phyloP scores from a whole-genome alignment of 768 basidiomycete species.

The Mycena amicta region DNA sequence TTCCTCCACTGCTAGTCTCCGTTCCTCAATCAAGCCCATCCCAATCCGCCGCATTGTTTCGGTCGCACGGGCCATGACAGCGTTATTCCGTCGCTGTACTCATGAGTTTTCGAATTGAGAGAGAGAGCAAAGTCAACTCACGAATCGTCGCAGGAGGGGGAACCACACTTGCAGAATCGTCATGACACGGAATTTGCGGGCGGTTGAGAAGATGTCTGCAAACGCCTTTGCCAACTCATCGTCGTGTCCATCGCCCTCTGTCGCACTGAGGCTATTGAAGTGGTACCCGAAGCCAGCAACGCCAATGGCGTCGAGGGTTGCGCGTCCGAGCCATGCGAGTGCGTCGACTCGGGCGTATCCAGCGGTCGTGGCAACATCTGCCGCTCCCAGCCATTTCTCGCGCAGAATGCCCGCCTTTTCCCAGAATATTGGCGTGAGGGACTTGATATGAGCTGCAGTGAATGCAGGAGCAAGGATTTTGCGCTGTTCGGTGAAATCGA shows the following conservation, averaged over 20 bases:
- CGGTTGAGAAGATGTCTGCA: conserved; percentile 52
- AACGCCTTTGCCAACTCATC: conserved; percentile 62
- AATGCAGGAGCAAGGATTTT: conserved; percentile 59
- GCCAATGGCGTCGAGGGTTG: conserved; percentile 70
- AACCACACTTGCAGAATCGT: conserved; percentile 62
- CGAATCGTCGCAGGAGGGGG: conserved; percentile 54
- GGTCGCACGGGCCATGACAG: conserved; percentile 44
- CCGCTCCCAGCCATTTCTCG: conserved; percentile 41
- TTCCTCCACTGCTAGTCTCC: conserved; percentile 40
- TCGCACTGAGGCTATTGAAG: conserved; percentile 51
- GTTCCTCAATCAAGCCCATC: conserved; percentile 52
- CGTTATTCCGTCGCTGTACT: conserved; percentile 48
- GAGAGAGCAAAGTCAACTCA: conserved; percentile 34
- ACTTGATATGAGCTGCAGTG: conserved; percentile 49
- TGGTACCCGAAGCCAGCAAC: conserved; percentile 66
- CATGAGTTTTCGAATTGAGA: neutral
- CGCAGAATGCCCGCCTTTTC: conserved; percentile 58
- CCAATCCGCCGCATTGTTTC: conserved; percentile 57
- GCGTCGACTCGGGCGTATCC: conserved; percentile 47
- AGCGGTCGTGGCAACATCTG: neutral
- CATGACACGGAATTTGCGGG: conserved; percentile 53
- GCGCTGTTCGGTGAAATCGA: conserved; percentile 36
- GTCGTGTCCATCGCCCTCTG: conserved; percentile 30
- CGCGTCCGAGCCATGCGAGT: conserved; percentile 54
- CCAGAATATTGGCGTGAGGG: conserved; percentile 58